Base-by-base conservation (phyloP, 306 rosid species). In the Casuarina equisetifolia region DNA sequence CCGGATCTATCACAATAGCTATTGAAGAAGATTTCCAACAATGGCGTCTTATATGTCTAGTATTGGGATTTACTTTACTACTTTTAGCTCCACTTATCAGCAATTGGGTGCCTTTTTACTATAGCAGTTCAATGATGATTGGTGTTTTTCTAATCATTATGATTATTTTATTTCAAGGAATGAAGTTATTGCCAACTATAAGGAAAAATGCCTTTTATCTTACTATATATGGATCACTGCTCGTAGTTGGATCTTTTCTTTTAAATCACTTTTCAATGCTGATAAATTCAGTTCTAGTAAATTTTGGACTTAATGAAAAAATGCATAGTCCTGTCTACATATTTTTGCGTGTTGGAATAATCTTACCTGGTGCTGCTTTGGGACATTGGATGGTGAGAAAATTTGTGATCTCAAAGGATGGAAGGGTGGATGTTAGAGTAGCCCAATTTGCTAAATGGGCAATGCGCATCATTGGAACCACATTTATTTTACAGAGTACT, bases 381-480 rank as follows among this genome's bases (percentile, higher is more conserved):
- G 96, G 97, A 53, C 89, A 74, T 79, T 93, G 94, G 97, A 89
- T 89, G 78, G 96, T 91, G 77, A 82, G 97, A 87, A 91, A 79
- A 80, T 88, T 86, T 78, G 90, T 90, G 12, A 84, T 93, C 85
- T 85, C 96, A 32, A 25, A 90, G 35, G 97, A 90, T 51, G 97
- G 97, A 54, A 82, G 81, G 74, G 92, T 93, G 72, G 96, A 90
- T 80, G 84, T 85, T 77, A 86, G 92, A 45, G 82, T 90, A 9
- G 97, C 92, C 55, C 89, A 85, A 76, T 93, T 93, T 90, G 91
- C 89, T 63, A 90, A 89, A 85, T 90, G 96, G 96, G 91, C 96
- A 61, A 90, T 93, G 90, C 87, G 88, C 51, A 39, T 88, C 48
- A 48, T 87, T 66, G 97, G 96, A 78, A 45, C 73, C 76, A 80